Evolutionary conservation across 371 early-diverging fungal genomes (phyloP), one percentile per base, ranked within the genome.

Genomic region (Capillidium rhysosporum): DNA sequence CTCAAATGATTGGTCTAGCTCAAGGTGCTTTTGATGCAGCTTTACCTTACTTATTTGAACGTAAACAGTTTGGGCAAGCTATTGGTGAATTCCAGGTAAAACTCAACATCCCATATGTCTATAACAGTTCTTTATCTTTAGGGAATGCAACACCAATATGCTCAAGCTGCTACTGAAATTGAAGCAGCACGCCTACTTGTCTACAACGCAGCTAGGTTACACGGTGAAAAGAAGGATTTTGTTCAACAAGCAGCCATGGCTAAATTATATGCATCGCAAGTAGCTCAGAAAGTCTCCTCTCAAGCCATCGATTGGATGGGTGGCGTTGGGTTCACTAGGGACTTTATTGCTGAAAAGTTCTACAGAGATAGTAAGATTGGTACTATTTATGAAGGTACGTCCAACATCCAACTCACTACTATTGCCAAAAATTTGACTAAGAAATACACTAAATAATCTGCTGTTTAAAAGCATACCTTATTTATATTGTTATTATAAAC

Each of bases 221-320:
- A 94, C 81, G 92, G 95, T 69, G 79, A 91, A 64, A 89, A 88
- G 54, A 76, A 77, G 65, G 65, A 68, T 46, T 92, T 97, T 60
- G 69, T 84, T 52, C 89, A 82, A 75, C 88, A 96, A 70, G 96
- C 96, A 52, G 95, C 95, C 46, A 94, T 97, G 94, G 93, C 92
- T 61, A 96, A 97, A 71, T 77, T 93, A 14, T 93, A 86, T 62
- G 71, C 92, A 18, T 86, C 88, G 51, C 94, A 95, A 72, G 79
- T 96, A 21, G 97, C 97, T 40, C 91, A 94, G 68, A 78, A 76
- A 60, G 79, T 91, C 24, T 79, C 94, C 9, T 78, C 86, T 31
- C 77, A 83, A 65, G 84, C 86, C 41, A 77, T 96, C 49, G 97
- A 95, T 70, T 94, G 92, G 97, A 73, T 86, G 63, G 98, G 96